Conservation (phyloP, 2,329 filamentous ascomycete genomes). For the Aspergillus sergii region DNA sequence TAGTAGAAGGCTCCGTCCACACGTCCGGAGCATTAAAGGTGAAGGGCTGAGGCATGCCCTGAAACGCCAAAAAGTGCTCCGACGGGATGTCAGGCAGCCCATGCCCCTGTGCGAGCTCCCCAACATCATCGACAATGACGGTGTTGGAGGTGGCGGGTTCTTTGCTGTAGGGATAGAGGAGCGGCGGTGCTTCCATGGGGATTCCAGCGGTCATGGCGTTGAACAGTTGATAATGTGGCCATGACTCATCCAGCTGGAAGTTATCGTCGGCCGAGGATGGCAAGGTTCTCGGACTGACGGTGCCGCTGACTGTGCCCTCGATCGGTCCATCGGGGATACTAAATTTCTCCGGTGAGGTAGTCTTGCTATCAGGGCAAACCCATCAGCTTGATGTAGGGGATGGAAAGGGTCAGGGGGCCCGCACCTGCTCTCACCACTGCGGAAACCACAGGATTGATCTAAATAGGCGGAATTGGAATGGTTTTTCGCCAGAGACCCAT, state of each 20-base stretch:
- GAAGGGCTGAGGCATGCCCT: constrained; percentile 33
- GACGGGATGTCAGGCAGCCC: constrained; percentile 32
- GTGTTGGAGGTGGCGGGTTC: constrained; percentile 28
- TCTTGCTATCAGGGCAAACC: constrained; percentile 29
- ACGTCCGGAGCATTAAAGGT: constrained; percentile 30
- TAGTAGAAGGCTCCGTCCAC: constrained; percentile 28
- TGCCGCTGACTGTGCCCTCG: constrained; percentile 37
- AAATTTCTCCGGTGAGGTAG: constrained; percentile 35
- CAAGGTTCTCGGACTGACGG: constrained; percentile 40
- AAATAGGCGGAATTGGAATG: constrained; percentile 24
- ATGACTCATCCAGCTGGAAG: constrained; percentile 40
- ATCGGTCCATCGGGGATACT: constrained; percentile 31
- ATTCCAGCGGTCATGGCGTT: constrained; percentile 35
- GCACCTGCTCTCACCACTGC: constrained; percentile 32
- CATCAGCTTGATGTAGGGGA: constrained; percentile 12
- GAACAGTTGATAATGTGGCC: constrained; percentile 41
- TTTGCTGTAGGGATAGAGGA: constrained; percentile 39
- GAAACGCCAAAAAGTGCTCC: constrained; percentile 34
- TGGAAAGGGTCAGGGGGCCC: constrained; percentile 8
- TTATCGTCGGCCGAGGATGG: constrained; percentile 42
- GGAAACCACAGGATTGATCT: constrained; percentile 27
- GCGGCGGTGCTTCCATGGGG: constrained; percentile 33
- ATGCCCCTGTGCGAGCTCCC: constrained; percentile 31
- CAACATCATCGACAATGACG: constrained; percentile 40
- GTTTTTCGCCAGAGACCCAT: constrained; percentile 30